These are phyloP conservation scores for Borovskyia barvae DNA, from an alignment of 208 protist genomes.

Conservation along the genomic window DNA sequence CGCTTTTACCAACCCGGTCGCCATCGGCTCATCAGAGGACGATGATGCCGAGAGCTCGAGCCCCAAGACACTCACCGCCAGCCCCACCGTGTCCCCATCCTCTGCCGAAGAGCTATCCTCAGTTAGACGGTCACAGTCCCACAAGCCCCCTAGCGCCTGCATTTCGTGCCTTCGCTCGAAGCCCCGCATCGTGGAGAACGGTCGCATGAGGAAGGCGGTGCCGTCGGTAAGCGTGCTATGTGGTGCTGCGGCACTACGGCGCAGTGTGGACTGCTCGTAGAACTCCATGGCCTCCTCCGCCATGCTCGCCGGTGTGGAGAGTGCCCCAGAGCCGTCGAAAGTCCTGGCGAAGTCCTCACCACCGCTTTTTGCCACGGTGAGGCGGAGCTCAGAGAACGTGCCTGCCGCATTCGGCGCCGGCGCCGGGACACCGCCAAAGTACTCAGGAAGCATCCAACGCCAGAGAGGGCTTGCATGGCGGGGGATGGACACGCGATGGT, in stretches of 20 bases:
- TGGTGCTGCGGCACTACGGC: constrained; percentile 19
- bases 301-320: constrained; percentile 5
- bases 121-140: too few species aligned
- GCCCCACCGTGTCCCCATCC: not conserved
- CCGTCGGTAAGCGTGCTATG: constrained; percentile 17
- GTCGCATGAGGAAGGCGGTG: constrained; percentile 20
- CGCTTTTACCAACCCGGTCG: constrained; percentile 4
- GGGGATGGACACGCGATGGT: constrained; percentile 5
- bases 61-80: constrained; percentile 1
- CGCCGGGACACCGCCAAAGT: constrained; percentile 7
- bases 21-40: constrained; percentile 9
- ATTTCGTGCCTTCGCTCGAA: too few species aligned
- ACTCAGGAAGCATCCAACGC: constrained; percentile 17
- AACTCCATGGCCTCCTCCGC: constrained; percentile 19
- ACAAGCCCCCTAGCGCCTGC: too few species aligned
- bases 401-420: not conserved
- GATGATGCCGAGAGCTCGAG: constrained; percentile 12
- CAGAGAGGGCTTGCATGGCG: constrained; percentile 15
- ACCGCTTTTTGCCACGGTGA: too few species aligned
- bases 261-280: constrained; percentile 23
- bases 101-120: not conserved
- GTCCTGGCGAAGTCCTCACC: too few species aligned
- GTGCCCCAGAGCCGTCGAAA: too few species aligned
- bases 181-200: constrained; percentile 12
- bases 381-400: too few species aligned